These are phyloP conservation scores for Striga hermonthica DNA, from an alignment of 305 asterid species.

Conservation along the genomic window DNA sequence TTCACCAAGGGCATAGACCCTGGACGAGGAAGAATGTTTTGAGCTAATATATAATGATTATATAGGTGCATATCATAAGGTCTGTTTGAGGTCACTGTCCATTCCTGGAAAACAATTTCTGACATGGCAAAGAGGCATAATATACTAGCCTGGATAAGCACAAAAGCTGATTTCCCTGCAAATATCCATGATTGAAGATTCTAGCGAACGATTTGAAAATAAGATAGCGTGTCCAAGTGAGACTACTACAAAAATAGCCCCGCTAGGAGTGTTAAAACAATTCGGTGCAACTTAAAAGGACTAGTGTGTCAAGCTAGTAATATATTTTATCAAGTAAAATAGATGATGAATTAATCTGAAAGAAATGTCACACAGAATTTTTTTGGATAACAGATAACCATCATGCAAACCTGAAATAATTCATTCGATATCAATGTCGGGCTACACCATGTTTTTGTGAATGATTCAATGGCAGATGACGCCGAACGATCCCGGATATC, in stretches of 20 bases:
- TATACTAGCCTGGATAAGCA: background rate
- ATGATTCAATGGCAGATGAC: conserved; percentile 79
- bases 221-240: background rate
- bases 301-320: background rate
- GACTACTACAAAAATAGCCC: background rate
- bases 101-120: background rate
- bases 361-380: background rate
- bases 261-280: background rate
- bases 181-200: background rate
- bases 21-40: background rate
- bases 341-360: background rate
- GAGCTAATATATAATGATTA: too few relatives aligned
- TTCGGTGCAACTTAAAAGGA: background rate
- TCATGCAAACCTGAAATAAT: conserved; percentile 66
- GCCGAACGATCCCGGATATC: conserved; percentile 84
- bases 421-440: conserved; percentile 80
- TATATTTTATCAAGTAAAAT: background rate
- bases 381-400: too few relatives aligned
- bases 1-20: background rate
- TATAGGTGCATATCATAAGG: background rate
- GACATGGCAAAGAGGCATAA: background rate
- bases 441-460: conserved; percentile 92
- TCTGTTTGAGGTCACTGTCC: background rate
- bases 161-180: too few relatives aligned
- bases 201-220: background rate